Percentiles rank a stretch among this genome's conserved stretches.
Evolutionary conservation across 768 basidiomycete species (phyloP).

Genomic region (Mycena leptocephala): DNA sequence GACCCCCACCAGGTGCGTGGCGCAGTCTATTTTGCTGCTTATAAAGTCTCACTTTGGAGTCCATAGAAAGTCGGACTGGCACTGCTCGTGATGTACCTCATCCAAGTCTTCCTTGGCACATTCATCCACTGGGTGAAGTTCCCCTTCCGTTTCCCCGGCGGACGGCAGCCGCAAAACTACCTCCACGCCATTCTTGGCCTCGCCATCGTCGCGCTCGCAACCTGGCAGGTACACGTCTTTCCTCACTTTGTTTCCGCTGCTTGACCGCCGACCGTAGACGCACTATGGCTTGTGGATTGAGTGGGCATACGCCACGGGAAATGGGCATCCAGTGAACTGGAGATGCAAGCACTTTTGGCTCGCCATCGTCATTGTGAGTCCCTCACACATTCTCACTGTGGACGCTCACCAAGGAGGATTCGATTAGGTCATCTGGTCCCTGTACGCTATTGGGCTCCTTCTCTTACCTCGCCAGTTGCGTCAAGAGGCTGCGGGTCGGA

Average conservation of each 20-base stretch:
- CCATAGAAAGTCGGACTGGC: slow-evolving; percentile 52
- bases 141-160: slow-evolving; percentile 42
- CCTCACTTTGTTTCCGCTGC: not conserved
- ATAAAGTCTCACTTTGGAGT: not conserved
- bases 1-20: slow-evolving; percentile 50
- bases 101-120: slow-evolving; percentile 53
- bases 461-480: slow-evolving; percentile 49
- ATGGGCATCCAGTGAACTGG: slow-evolving; percentile 32
- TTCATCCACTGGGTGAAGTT: slow-evolving; percentile 57
- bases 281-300: too few relatives aligned
- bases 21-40: not conserved
- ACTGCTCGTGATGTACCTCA: slow-evolving; percentile 55
- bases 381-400: not conserved
- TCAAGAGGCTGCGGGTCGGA: slow-evolving; percentile 38
- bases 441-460: slow-evolving; percentile 46
- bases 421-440: slow-evolving; percentile 45
- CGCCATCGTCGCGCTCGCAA: slow-evolving; percentile 52
- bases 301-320: slow-evolving; percentile 35
- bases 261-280: not conserved
- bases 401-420: not conserved
- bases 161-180: slow-evolving; percentile 46
- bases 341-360: slow-evolving; percentile 40
- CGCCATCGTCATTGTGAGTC: slow-evolving; percentile 30
- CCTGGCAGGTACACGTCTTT: slow-evolving; percentile 42
- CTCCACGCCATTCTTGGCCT: slow-evolving; percentile 52